Conservation (phyloP, 1,139 yeast species). For the Debaryomycetaceae sp. region DNA sequence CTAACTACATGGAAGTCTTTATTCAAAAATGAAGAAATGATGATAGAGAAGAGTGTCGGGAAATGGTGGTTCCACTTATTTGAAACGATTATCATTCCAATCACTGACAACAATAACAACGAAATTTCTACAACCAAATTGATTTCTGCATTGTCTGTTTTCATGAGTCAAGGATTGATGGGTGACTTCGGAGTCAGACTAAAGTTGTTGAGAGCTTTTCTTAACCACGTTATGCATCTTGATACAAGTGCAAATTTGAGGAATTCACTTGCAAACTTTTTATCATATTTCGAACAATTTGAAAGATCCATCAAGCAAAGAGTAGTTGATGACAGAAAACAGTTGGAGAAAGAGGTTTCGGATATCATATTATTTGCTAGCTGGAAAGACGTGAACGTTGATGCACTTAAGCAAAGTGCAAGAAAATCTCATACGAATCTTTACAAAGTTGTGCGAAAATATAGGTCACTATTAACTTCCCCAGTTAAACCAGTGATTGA, state of each 20-base stretch:
- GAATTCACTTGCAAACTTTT: slow-evolving; percentile 57
- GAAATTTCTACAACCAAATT: slow-evolving; percentile 34
- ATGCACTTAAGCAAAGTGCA: slow-evolving; percentile 91
- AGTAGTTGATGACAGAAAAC: slow-evolving; percentile 44
- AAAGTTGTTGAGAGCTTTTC: slow-evolving; percentile 58
- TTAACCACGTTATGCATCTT: slow-evolving; percentile 39
- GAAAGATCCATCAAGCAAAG: slow-evolving; percentile 41
- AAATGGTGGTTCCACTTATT: slow-evolving; percentile 91
- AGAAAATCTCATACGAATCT: slow-evolving; percentile 80
- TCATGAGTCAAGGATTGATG: slow-evolving; percentile 67
- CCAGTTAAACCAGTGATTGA: slow-evolving; percentile 59
- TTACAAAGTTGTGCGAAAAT: slow-evolving; percentile 81
- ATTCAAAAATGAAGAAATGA: slow-evolving; percentile 62
- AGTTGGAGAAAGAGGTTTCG: slow-evolving; percentile 71
- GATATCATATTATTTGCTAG: slow-evolving; percentile 88
- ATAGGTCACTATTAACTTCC: slow-evolving; percentile 58
- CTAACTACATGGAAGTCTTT: slow-evolving; percentile 80
- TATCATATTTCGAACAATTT: slow-evolving; percentile 68
- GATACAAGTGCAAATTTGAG: slow-evolving; percentile 16
- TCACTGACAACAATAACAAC: slow-evolving; percentile 26
- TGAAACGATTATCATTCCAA: slow-evolving; percentile 64
- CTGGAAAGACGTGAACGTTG: slow-evolving; percentile 95
- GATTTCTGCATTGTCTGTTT: slow-evolving; percentile 69
- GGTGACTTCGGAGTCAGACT: slow-evolving; percentile 71
- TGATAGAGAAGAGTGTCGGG: slow-evolving; percentile 52